Conservation (phyloP, 805 yeast genomes). For the Sungouiozyma ichnusensis region DNA sequence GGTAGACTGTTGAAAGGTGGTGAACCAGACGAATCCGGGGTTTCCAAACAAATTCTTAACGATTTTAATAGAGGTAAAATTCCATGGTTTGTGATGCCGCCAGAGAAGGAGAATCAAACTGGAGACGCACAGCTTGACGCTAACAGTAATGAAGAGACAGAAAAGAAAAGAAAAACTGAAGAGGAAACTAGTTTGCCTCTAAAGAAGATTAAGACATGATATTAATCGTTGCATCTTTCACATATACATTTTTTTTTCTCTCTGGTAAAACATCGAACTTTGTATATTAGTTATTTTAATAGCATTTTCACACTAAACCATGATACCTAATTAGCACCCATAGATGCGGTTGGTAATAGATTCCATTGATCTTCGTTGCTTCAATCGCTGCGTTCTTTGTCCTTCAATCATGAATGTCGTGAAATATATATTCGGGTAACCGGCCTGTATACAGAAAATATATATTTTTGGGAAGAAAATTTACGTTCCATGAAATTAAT, state of each 20-base stretch:
- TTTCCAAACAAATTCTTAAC: conserved; percentile 79
- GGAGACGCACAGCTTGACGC: conserved; percentile 23
- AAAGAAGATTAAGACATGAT: not conserved
- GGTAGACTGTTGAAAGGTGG: conserved; percentile 95
- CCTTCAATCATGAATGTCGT: too few relatives aligned
- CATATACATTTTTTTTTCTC: not conserved
- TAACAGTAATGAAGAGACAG: conserved; percentile 8
- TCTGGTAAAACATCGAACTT: not conserved
- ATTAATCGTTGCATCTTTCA: not conserved
- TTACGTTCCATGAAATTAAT: not conserved
- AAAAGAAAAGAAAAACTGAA: conserved; percentile 4
- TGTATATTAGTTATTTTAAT: not conserved
- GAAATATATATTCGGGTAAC: too few relatives aligned
- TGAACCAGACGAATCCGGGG: conserved; percentile 92
- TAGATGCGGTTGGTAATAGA: too few relatives aligned
- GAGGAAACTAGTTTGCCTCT: not conserved
- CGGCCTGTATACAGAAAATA: too few relatives aligned
- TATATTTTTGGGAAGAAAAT: too few relatives aligned
- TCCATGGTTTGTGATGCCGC: conserved; percentile 97
- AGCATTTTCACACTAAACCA: not conserved
- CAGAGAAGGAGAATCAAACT: conserved; percentile 53
- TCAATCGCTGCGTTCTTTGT: too few relatives aligned
- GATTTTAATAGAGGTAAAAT: conserved; percentile 96
- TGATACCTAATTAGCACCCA: too few relatives aligned
- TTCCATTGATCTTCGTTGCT: too few relatives aligned